phyloP scores from a whole-genome alignment of 495 filamentous ascomycete genomes.

The Pseudevernia furfuracea region DNA sequence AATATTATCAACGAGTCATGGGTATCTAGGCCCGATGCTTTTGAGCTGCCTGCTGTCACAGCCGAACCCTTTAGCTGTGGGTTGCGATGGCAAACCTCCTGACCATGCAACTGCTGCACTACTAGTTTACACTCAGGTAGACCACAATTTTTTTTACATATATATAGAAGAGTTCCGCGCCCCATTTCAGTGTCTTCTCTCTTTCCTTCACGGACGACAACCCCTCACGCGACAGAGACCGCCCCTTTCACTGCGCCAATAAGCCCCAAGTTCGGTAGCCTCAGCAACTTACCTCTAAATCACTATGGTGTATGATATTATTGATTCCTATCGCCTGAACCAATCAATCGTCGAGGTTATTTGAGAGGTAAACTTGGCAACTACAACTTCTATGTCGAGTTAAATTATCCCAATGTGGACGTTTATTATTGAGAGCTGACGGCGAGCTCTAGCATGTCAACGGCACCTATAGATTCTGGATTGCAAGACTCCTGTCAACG shows the following conservation, averaged over 20 bases:
- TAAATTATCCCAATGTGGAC: background rate
- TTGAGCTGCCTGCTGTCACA: background rate
- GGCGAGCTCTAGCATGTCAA: conserved; percentile 11
- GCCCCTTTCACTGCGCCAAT: background rate
- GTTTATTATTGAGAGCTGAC: background rate
- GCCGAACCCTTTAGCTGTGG: background rate
- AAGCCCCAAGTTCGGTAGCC: background rate
- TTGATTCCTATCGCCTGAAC: background rate
- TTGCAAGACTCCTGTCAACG: background rate
- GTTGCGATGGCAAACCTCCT: background rate
- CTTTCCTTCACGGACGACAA: background rate
- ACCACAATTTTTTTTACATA: background rate
- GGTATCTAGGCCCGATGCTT: background rate
- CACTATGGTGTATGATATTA: background rate
- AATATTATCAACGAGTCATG: background rate
- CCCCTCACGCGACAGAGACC: background rate
- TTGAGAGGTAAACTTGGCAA: background rate
- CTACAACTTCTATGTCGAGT: conserved; percentile 3
- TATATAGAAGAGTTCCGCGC: background rate
- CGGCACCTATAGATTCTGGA: conserved; percentile 1
- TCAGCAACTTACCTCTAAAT: background rate
- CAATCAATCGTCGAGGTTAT: background rate
- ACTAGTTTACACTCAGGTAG: background rate
- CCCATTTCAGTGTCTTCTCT: background rate
- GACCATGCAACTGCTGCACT: background rate